Base-by-base conservation (phyloP, 208 protist species). In the Leptomonas pyrrhocoris region DNA sequence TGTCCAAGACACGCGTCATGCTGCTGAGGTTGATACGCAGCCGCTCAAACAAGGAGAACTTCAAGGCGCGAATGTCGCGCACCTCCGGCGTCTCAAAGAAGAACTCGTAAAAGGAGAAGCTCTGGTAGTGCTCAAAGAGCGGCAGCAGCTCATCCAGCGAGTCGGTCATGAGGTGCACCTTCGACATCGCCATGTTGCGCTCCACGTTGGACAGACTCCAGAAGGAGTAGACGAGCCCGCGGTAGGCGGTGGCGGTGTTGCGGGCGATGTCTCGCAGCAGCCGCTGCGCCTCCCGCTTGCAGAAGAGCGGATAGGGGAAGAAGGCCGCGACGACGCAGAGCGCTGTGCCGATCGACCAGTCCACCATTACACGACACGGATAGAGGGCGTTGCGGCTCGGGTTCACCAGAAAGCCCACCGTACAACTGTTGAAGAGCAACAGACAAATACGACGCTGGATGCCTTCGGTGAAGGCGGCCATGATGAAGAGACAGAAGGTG, bases 371-470 rank as follows among this genome's bases (percentile, higher is more conserved):
- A 11, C 82, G 83, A 56, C 84, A 94, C 27, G 89, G 81, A 73
- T 79, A 94, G 11, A 84, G 6, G 25, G 62, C 60, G 45, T 55
- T 59, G 31, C 75, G 73, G 25, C 43, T 40, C n/a, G 62, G 46
- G 48, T 86, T 49, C 15, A 85, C 45, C 12, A 96, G 77, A 8
- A 96, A 40, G 7, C 86, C 85, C 27, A 96, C 80, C 68, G 87
- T 87, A 63, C 88, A 93, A 56, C 56, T 90, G 76, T 96, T 96
- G 77, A 94, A 94, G 6, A 96, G 77, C n/a, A 94, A 84, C n/a
- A 96, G 80, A 65, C 76, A 89, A 55, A 94, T 89, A 25, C 92
- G 86, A 6, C 87, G 83, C 48, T 75, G 78, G 58, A 90, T 88
- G 31, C 68, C 74, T 25, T 94, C 87, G 27, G 89, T 94, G 55